Evolutionary conservation across 768 basidiomycete species (phyloP), one percentile per base, ranked within the genome.

Genomic region (Naganishia onofrii): DNA sequence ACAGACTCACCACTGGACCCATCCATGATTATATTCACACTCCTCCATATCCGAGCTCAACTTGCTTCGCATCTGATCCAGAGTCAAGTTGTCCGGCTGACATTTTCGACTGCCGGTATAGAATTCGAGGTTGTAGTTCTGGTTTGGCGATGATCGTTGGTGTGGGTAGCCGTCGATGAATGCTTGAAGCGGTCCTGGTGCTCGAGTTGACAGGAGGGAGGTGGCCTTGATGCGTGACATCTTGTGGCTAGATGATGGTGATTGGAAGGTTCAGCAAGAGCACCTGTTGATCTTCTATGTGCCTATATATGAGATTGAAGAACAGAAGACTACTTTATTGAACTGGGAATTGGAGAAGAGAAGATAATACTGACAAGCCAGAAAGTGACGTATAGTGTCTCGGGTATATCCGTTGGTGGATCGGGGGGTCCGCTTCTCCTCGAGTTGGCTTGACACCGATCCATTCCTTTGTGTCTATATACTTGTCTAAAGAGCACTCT

Each of bases 1-100:
- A 42, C 19, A 23, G n/a, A 60, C 68, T 51, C 32, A 65, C 69
- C 69, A 70, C 31, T 70, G 69, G 3, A 70, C 63, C 69, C 69
- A 70, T 23, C 60, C 58, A 58, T 70, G 69, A 42, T 70, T 70
- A 42, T 44, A 38, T 34, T 70, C 69, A 36, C 58, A 65, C 29
- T 70, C 69, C 2, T 70, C 69, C 58, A 44, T 64, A 23, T 70
- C 38, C 46, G 29, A 42, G 15, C 26, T 34, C 69, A 70, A 29
- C 13, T 42, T 51, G 3, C 21, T 23, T 13, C 32, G 17, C 69
- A 70, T 65, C 60, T 55, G 58, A 29, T 42, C 26, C 15, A 70
- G 31, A 15, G 51, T 36, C 57, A 52, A 12, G 10, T 57, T 57
- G 23, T 65, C 63, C 26, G 69, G 69, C 31, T 53, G 53, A n/a